Evolutionary conservation across 345 rosid genomes (phyloP), one percentile per base, ranked within the genome.

Genomic region (Bretschneidera sinensis): DNA sequence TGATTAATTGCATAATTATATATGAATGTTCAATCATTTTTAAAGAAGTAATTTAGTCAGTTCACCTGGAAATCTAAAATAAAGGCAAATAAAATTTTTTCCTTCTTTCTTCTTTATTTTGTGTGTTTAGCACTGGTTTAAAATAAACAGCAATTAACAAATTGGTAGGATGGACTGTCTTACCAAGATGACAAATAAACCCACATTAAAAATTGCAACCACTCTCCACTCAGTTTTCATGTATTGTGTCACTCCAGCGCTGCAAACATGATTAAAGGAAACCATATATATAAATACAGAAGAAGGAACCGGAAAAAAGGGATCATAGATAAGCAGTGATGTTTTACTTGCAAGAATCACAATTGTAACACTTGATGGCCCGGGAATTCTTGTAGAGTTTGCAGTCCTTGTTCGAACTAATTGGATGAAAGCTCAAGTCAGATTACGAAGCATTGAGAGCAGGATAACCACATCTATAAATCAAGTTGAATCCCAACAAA

Each of bases 211-310:
- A 70, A 87, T 80, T 13, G 98, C 98, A 22, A 92, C 92, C 52
- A 87, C 82, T 65, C 95, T 66, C 96, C 98, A 92, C 71, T 85
- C 95, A 4, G 72, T 87, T 78, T 87, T 89, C 96, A 89, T 87
- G 79, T 85, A 89, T 59, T 92, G 92, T 55, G 98, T 96, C 51
- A 92, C 98, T 68, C 96, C 98, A 17, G 96, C 98, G 82, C 98
- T 92, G 68, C 31, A 34, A 54, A 48, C 47, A 53, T 25, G 28
- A 56, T 52, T 21, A n/a, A n/a, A n/a, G n/a, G n/a, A n/a, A n/a
- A n/a, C n/a, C n/a, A n/a, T n/a, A n/a, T n/a, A n/a, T n/a, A n/a
- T n/a, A n/a, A n/a, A n/a, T n/a, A n/a, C n/a, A n/a, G n/a, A n/a
- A n/a, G n/a, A n/a, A n/a, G n/a, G n/a, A n/a, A n/a, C n/a, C n/a